A percentile compares a stretch with the other conserved stretches of the same genome.
These are phyloP conservation scores for Ceratocystis cubensis DNA, from an alignment of 2,329 filamentous ascomycete genomes.

Conservation along the genomic window DNA sequence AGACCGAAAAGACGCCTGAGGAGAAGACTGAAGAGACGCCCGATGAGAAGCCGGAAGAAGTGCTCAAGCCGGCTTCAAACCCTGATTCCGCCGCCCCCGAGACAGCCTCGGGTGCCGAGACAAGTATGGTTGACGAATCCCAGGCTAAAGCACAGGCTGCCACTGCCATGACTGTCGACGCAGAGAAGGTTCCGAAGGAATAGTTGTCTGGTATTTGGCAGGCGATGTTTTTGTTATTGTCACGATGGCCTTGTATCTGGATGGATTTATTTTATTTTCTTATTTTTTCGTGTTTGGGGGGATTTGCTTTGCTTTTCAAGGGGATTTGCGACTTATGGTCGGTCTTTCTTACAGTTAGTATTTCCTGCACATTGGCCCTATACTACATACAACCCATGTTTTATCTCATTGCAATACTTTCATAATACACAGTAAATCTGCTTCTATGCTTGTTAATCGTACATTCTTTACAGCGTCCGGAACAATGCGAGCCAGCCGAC, in stretches of 20 bases:
- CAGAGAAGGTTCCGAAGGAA: slow-evolving; percentile 12
- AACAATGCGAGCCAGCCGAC: slow-evolving; percentile 31
- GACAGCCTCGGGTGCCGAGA: too few species aligned
- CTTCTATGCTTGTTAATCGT: not conserved
- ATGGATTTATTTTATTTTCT: slow-evolving; percentile 2
- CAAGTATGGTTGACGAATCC: too few species aligned
- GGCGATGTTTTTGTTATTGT: not conserved
- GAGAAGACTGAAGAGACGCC: slow-evolving; percentile 15
- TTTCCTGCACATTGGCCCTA: not conserved
- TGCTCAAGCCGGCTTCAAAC: not conserved
- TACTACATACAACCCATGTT: slow-evolving; percentile 1
- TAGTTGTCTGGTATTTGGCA: not conserved
- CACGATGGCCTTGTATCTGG: not conserved
- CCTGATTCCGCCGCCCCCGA: slow-evolving; percentile 16
- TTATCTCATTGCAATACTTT: not conserved
- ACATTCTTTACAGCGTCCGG: slow-evolving; percentile 13
- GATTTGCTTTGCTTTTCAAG: not conserved
- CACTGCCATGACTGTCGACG: slow-evolving; percentile 5
- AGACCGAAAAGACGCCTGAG: slow-evolving; percentile 1
- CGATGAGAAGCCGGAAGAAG: slow-evolving; percentile 22
- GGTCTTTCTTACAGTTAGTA: not conserved
- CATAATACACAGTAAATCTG: not conserved
- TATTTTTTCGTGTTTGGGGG: not conserved
- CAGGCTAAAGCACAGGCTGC: too few species aligned
- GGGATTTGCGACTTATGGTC: not conserved